Evolutionary conservation across 495 filamentous ascomycete species (phyloP).

Genomic region (Podospora anserina): DNA sequence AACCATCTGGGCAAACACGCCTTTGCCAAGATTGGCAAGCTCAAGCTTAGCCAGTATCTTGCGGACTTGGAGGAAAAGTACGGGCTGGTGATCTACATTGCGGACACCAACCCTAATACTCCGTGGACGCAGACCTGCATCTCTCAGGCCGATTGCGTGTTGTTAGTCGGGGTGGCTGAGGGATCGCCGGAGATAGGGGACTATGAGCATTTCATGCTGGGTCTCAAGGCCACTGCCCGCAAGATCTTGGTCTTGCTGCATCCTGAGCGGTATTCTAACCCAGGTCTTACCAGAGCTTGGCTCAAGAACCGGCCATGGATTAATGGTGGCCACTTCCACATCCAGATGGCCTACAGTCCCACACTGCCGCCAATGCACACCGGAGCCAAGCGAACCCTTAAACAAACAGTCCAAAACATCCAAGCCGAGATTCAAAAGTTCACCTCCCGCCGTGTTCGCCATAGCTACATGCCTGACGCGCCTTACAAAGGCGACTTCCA

Average conservation of each 20-base stretch:
- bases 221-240: slow-evolving; percentile 93
- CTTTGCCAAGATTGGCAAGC: slow-evolving; percentile 94
- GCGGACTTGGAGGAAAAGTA: slow-evolving; percentile 97
- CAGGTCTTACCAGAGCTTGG: slow-evolving; percentile 84
- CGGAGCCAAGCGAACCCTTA: slow-evolving; percentile 68
- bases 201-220: slow-evolving; percentile 91
- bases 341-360: slow-evolving; percentile 91
- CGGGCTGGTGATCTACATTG: slow-evolving; percentile 90
- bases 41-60: slow-evolving; percentile 93
- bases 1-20: slow-evolving; percentile 94
- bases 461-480: slow-evolving; percentile 86
- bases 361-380: slow-evolving; percentile 70
- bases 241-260: slow-evolving; percentile 95
- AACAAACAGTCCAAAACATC: slow-evolving; percentile 87
- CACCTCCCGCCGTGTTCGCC: slow-evolving; percentile 78
- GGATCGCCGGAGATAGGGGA: slow-evolving; percentile 87
- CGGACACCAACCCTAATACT: slow-evolving; percentile 93
- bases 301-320: slow-evolving; percentile 94
- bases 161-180: slow-evolving; percentile 89
- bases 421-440: slow-evolving; percentile 98
- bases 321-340: slow-evolving; percentile 97
- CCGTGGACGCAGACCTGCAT: slow-evolving; percentile 99
- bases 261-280: slow-evolving; percentile 79
- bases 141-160: slow-evolving; percentile 89
- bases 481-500: slow-evolving; percentile 97